Evolutionary conservation across 768 basidiomycete genomes (phyloP).

Genomic region (Rhodotorula taiwanensis): DNA sequence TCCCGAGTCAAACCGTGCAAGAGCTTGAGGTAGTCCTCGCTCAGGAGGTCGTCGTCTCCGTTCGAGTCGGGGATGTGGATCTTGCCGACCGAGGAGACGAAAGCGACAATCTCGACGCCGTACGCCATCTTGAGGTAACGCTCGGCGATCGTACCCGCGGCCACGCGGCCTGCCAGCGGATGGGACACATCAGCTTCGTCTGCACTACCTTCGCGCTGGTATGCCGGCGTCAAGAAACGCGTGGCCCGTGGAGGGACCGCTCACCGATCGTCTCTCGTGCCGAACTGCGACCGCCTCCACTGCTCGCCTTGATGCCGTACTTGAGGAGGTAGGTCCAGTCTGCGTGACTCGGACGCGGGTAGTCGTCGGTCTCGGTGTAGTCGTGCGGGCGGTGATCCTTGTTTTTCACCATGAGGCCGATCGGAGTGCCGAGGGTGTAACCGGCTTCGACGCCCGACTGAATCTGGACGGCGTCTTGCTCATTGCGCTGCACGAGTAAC

Average conservation of each 20-base stretch:
- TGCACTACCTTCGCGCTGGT: too few species aligned
- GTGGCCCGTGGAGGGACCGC: too few species aligned
- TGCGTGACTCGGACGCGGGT: slow-evolving; percentile 93
- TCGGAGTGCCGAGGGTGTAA: slow-evolving; percentile 93
- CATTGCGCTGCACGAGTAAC: slow-evolving; percentile 60
- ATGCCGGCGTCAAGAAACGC: too few species aligned
- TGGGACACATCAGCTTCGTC: too few species aligned
- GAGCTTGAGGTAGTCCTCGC: slow-evolving; percentile 73
- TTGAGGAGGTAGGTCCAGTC: slow-evolving; percentile 98
- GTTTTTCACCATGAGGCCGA: slow-evolving; percentile 91
- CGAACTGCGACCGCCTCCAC: slow-evolving; percentile 87
- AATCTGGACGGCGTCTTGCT: slow-evolving; percentile 86
- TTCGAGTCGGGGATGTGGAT: slow-evolving; percentile 61
- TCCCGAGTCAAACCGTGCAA: slow-evolving; percentile 73
- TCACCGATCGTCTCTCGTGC: slow-evolving; percentile 96
- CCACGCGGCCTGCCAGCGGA: slow-evolving; percentile 68
- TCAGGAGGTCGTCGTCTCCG: slow-evolving; percentile 60
- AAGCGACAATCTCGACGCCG: slow-evolving; percentile 91
- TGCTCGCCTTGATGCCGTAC: slow-evolving; percentile 94
- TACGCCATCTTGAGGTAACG: slow-evolving; percentile 79
- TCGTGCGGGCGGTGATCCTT: slow-evolving; percentile 98
- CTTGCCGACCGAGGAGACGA: slow-evolving; percentile 93
- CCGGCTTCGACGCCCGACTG: slow-evolving; percentile 93
- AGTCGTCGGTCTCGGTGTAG: slow-evolving; percentile 95
- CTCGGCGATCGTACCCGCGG: slow-evolving; percentile 96